Percentiles rank a stretch among this genome's conserved stretches.
Conservation (phyloP, 1,284 basidiomycete species). For the Xerocomus nothofagi region DNA sequence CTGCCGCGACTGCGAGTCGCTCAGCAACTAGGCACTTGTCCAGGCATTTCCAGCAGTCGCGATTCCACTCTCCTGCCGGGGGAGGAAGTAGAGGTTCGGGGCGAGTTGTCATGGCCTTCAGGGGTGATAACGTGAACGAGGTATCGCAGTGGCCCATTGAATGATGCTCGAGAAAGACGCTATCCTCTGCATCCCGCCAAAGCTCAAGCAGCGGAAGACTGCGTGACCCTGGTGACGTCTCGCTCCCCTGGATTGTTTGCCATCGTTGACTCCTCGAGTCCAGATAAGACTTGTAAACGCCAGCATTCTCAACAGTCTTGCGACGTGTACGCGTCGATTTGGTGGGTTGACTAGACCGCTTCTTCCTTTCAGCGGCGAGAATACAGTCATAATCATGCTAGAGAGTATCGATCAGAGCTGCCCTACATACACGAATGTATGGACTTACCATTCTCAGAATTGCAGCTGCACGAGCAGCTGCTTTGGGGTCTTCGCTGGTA, state of each 20-base stretch:
- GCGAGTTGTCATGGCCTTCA: conserved; percentile 6
- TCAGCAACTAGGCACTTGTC: conserved; percentile 77
- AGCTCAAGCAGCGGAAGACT: conserved; percentile 31
- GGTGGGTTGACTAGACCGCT: conserved; percentile 7
- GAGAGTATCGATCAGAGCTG: conserved; percentile 5
- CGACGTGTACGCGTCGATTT: conserved; percentile 26
- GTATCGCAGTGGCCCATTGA: conserved; percentile 20
- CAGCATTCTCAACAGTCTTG: conserved; percentile 29
- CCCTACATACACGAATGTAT: not conserved
- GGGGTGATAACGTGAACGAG: conserved; percentile 21
- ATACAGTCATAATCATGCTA: conserved; percentile 86
- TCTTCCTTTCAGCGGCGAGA: conserved; percentile 45
- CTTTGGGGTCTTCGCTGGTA: conserved; percentile 75
- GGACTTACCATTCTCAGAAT: conserved; percentile 76
- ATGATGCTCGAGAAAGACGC: conserved; percentile 30
- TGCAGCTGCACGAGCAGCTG: conserved; percentile 86
- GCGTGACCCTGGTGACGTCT: conserved; percentile 19
- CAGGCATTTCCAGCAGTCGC: conserved; percentile 71
- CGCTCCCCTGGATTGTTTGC: conserved; percentile 4
- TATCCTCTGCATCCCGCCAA: conserved; percentile 30
- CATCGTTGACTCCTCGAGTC: conserved; percentile 12
- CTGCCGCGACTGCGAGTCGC: conserved; percentile 47
- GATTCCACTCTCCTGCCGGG: conserved; percentile 50
- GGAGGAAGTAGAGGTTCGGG: conserved; percentile 8
- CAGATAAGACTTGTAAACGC: conserved; percentile 24